Percentiles rank a stretch among this genome's conserved stretches.
These are phyloP conservation scores for Diaporthe longicolla DNA, from an alignment of 2,329 filamentous ascomycete species.

Conservation along the genomic window DNA sequence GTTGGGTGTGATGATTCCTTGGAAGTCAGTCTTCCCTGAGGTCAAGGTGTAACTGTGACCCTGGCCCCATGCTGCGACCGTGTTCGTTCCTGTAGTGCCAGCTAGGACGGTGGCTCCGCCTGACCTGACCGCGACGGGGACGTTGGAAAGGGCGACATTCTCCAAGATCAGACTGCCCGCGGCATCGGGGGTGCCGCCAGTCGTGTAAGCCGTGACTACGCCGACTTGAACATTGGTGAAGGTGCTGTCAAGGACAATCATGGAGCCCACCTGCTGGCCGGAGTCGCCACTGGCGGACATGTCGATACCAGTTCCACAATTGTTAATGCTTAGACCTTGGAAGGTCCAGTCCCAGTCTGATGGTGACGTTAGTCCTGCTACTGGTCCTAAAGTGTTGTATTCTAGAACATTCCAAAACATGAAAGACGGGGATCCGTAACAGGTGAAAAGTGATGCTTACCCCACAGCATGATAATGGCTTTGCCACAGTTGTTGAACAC, in stretches of 20 bases:
- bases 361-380: too few species aligned
- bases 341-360: conserved; percentile 83
- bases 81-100: conserved; percentile 64
- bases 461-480: conserved; percentile 67
- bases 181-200: conserved; percentile 55
- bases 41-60: conserved; percentile 73
- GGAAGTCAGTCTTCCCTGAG: conserved; percentile 57
- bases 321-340: conserved; percentile 71
- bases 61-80: conserved; percentile 75
- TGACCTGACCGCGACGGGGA: conserved; percentile 57
- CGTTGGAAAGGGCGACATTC: conserved; percentile 57
- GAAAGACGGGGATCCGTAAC: too few species aligned
- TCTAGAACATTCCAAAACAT: too few species aligned
- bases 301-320: conserved; percentile 73
- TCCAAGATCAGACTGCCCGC: conserved; percentile 73
- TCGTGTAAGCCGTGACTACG: conserved; percentile 73
- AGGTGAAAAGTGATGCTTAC: too few species aligned
- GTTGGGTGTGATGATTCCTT: conserved; percentile 63
- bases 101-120: conserved; percentile 64
- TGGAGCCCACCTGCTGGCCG: conserved; percentile 74
- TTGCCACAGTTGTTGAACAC: conserved; percentile 71
- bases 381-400: too few species aligned
- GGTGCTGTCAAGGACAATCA: conserved; percentile 78
- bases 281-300: conserved; percentile 65
- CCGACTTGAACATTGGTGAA: conserved; percentile 75